Percentiles rank a stretch among this genome's conserved stretches.
phyloP scores from a whole-genome alignment of 345 rosid species.

The Clausena lansium region DNA sequence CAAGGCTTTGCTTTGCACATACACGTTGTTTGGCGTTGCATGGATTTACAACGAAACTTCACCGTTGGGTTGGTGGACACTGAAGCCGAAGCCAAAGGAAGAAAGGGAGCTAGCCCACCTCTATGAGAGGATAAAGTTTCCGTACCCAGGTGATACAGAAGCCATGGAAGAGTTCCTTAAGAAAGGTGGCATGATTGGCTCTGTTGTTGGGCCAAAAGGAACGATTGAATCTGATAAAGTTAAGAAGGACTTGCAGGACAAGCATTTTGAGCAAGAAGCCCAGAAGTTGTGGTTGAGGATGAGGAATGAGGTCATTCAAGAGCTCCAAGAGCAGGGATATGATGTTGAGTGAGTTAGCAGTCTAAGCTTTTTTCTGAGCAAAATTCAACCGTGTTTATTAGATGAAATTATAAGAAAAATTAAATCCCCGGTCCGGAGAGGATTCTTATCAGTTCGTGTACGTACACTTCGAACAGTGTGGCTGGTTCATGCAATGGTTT shows the following conservation, averaged over 20 bases:
- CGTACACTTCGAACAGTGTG: neutral
- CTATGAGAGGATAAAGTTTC: slow-evolving; percentile 74
- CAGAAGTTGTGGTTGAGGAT: slow-evolving; percentile 83
- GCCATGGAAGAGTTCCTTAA: slow-evolving; percentile 92
- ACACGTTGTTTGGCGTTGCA: slow-evolving; percentile 58
- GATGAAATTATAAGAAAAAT: no score
- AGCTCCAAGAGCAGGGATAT: slow-evolving; percentile 81
- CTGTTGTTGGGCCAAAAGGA: slow-evolving; percentile 73
- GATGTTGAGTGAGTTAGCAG: slow-evolving; percentile 47
- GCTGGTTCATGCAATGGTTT: neutral
- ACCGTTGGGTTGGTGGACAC: slow-evolving; percentile 90
- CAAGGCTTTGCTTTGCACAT: slow-evolving; percentile 72
- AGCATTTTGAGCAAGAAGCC: slow-evolving; percentile 69
- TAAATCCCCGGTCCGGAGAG: no score
- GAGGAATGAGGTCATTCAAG: slow-evolving; percentile 83
- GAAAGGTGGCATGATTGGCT: slow-evolving; percentile 79
- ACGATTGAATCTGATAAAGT: slow-evolving; percentile 52
- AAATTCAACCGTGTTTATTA: no score
- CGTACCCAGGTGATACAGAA: slow-evolving; percentile 81
- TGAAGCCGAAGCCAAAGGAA: slow-evolving; percentile 84
- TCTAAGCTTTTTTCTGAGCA: neutral
- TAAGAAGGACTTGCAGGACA: slow-evolving; percentile 62
- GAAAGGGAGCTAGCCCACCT: slow-evolving; percentile 73
- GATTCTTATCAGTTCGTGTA: neutral
- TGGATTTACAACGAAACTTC: slow-evolving; percentile 86